Conservation (phyloP, 2,329 filamentous ascomycete species). For the Xylariaceae sp. region DNA sequence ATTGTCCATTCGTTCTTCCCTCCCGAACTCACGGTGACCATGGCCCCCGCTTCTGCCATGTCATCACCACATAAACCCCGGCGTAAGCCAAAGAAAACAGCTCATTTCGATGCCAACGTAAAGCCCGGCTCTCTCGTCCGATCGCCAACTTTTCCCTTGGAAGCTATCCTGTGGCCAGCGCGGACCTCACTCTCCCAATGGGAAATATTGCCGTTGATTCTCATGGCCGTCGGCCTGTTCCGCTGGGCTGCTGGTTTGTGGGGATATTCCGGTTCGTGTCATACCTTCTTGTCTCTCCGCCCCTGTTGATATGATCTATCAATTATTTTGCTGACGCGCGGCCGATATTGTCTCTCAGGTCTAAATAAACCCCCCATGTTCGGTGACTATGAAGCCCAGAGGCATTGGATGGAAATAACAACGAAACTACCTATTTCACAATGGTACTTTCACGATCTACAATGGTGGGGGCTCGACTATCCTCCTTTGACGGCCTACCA, state of each 20-base stretch:
- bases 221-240: conserved; percentile 89
- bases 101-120: conserved; percentile 34
- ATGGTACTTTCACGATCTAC: conserved; percentile 96
- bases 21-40: conserved; percentile 33
- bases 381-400: conserved; percentile 94
- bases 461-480: conserved; percentile 98
- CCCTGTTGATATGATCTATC: neutral
- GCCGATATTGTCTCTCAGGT: conserved; percentile 43
- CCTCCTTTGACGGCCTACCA: conserved; percentile 97
- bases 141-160: conserved; percentile 77
- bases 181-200: conserved; percentile 82
- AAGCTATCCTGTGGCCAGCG: conserved; percentile 90
- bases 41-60: conserved; percentile 42
- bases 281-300: neutral
- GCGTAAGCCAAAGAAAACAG: conserved; percentile 51
- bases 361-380: conserved; percentile 81
- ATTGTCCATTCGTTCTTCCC: conserved; percentile 16
- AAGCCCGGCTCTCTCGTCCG: conserved; percentile 44
- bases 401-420: conserved; percentile 98
- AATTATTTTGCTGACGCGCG: conserved; percentile 9
- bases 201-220: conserved; percentile 78
- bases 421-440: conserved; percentile 81
- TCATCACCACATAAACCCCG: conserved; percentile 55
- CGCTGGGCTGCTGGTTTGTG: conserved; percentile 88
- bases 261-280: conserved; percentile 76